These are phyloP conservation scores for Tilletiaria anomala DNA, from an alignment of 1,284 basidiomycete genomes.

Conservation along the genomic window DNA sequence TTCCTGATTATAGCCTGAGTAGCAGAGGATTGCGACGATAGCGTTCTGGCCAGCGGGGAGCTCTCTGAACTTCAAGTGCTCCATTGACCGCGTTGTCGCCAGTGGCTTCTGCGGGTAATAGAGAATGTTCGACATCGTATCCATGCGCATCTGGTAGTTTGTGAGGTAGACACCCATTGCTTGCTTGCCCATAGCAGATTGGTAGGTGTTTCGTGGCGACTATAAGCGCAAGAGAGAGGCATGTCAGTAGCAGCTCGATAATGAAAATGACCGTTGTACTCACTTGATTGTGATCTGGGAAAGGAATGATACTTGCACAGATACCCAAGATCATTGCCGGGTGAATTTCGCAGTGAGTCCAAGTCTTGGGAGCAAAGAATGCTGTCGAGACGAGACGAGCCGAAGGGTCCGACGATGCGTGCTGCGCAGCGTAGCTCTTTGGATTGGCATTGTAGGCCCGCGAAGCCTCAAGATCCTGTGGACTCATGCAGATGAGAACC, in stretches of 20 bases:
- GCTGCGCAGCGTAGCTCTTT: constrained; percentile 43
- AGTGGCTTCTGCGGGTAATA: constrained; percentile 99
- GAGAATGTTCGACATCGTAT: constrained; percentile 60
- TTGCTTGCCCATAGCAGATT: constrained; percentile 89
- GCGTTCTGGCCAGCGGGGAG: constrained; percentile 95
- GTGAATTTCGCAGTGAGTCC: constrained; percentile 99
- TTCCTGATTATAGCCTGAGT: constrained; percentile 99
- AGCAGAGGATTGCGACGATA: constrained; percentile 94
- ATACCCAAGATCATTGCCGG: constrained; percentile 98
- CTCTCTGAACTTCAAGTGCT: constrained; percentile 93
- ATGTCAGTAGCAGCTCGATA: constrained; percentile 1
- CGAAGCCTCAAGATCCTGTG: constrained; percentile 73
- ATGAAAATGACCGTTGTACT: constrained; percentile 53
- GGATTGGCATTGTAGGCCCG: constrained; percentile 40
- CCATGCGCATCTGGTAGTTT: constrained; percentile 74
- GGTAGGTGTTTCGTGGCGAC: constrained; percentile 95
- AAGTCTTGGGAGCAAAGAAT: constrained; percentile 45
- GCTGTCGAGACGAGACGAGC: constrained; percentile 53
- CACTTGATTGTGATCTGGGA: constrained; percentile 99
- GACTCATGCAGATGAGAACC: constrained; percentile 97
- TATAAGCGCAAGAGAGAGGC: too few relatives aligned
- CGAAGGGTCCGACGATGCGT: constrained; percentile 60
- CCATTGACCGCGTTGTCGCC: constrained; percentile 95
- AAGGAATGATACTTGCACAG: constrained; percentile 95
- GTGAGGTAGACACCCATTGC: constrained; percentile 97